Evolutionary conservation across 768 basidiomycete species (phyloP).

Genomic region (Cystobasidiopsis lactophilus): DNA sequence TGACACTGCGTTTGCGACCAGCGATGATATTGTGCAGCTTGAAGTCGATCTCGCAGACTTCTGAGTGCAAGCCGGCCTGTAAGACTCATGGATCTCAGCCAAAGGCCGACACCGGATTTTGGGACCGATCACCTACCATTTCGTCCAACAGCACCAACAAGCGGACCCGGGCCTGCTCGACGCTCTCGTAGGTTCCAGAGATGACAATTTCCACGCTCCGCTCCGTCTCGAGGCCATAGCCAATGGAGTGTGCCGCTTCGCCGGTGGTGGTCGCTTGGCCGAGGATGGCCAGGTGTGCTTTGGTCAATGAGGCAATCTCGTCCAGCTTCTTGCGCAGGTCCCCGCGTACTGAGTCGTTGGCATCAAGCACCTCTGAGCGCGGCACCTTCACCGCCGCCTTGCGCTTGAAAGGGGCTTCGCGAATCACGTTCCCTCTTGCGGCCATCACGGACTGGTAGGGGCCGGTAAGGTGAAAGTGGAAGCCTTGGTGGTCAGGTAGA

Average conservation of each 20-base stretch:
- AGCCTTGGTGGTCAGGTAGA: constrained; percentile 9
- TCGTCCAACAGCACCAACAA: constrained; percentile 87
- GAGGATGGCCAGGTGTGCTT: constrained; percentile 80
- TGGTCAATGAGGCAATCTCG: constrained; percentile 78
- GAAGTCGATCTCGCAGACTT: constrained; percentile 79
- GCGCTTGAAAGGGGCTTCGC: constrained; percentile 69
- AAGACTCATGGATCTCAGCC: constrained; percentile 9
- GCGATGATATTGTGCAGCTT: constrained; percentile 80
- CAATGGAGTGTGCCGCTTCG: constrained; percentile 36
- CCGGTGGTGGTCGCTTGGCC: constrained; percentile 41
- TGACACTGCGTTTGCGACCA: constrained; percentile 58
- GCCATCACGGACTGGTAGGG: constrained; percentile 81
- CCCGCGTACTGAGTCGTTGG: constrained; percentile 23
- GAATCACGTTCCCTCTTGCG: constrained; percentile 65
- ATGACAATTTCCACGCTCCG: constrained; percentile 80
- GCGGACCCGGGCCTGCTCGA: constrained; percentile 73
- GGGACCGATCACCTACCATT: constrained; percentile 50
- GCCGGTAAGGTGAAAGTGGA: constrained; percentile 80
- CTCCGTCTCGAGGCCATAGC: constrained; percentile 82
- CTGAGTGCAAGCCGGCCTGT: constrained; percentile 74
- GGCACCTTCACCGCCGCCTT: constrained; percentile 71
- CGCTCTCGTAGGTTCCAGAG: constrained; percentile 62
- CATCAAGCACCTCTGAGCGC: constrained; percentile 79
- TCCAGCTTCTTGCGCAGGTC: constrained; percentile 34
- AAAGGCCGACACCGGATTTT: background rate